These are phyloP conservation scores for Suillus sp. DNA, from an alignment of 768 basidiomycete genomes.

Conservation along the genomic window DNA sequence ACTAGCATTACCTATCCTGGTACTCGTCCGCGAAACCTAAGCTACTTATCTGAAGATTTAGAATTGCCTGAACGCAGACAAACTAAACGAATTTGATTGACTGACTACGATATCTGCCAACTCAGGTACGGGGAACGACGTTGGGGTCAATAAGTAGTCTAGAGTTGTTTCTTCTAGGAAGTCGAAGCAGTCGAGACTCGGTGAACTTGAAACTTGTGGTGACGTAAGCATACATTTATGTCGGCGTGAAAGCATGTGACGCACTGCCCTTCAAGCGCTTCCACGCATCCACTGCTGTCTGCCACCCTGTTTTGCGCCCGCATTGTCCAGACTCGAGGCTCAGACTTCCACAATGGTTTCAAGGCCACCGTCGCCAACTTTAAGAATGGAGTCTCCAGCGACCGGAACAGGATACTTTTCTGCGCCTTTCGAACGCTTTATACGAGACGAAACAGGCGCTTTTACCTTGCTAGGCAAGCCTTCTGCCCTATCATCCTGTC, in stretches of 20 bases:
- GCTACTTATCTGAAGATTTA: neutral
- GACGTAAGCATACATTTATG: constrained; percentile 2
- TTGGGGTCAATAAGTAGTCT: neutral
- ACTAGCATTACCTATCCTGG: neutral
- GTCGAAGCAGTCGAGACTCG: neutral
- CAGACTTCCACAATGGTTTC: constrained; percentile 33
- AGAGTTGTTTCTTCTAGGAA: neutral
- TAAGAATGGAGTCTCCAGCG: constrained; percentile 32
- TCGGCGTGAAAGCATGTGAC: neutral
- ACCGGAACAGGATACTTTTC: constrained; percentile 59
- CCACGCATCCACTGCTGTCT: constrained; percentile 14
- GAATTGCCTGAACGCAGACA: neutral
- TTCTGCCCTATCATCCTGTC: neutral
- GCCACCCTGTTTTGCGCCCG: neutral
- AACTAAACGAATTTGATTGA: neutral
- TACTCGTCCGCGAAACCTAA: neutral
- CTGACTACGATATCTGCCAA: neutral
- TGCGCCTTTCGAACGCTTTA: constrained; percentile 70
- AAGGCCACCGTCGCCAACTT: constrained; percentile 41
- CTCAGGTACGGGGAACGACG: neutral
- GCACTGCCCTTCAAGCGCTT: constrained; percentile 3
- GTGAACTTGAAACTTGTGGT: neutral
- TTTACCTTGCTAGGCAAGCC: constrained; percentile 82
- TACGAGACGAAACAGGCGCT: constrained; percentile 74
- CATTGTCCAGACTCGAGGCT: constrained; percentile 9